Conservation (phyloP, 805 yeast species). For the Barnettozyma sp. region DNA sequence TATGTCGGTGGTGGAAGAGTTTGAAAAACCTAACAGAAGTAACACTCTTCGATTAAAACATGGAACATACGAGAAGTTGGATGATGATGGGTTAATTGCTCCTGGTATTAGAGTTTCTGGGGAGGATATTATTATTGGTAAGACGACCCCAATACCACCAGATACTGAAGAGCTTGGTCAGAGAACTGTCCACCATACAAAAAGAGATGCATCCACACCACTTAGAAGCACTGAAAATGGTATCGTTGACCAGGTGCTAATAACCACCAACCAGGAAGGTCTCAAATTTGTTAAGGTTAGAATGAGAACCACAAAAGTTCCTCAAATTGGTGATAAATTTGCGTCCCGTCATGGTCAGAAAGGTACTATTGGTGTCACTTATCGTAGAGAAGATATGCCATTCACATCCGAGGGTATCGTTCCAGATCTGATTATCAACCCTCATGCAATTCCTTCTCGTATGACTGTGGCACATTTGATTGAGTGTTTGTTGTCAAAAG, state of each 20-base stretch:
- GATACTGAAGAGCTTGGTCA: conserved; percentile 98
- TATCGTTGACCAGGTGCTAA: conserved; percentile 94
- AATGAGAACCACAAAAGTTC: conserved; percentile 97
- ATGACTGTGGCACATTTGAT: conserved; percentile 99
- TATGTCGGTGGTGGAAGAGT: conserved; percentile 96
- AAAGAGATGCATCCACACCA: conserved; percentile 98
- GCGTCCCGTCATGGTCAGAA: conserved; percentile 99
- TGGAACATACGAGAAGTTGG: conserved; percentile 96
- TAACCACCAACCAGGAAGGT: conserved; percentile 98
- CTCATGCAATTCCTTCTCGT: conserved; percentile 99
- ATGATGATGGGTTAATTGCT: conserved; percentile 95
- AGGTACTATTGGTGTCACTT: conserved; percentile 99
- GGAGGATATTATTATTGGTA: conserved; percentile 97
- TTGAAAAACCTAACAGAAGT: conserved; percentile 93
- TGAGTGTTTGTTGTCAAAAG: conserved; percentile 94
- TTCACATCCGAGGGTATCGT: conserved; percentile 92
- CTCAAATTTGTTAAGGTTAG: conserved; percentile 95
- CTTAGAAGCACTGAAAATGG: conserved; percentile 95
- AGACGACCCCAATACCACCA: conserved; percentile 98
- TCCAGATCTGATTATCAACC: conserved; percentile 95
- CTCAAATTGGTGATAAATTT: conserved; percentile 98
- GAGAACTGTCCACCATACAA: conserved; percentile 96
- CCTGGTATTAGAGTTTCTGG: conserved; percentile 99
- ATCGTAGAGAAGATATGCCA: conserved; percentile 98
- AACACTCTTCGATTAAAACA: conserved; percentile 94